Evolutionary conservation across 768 basidiomycete genomes (phyloP).

Genomic region (Xerocomus potaroensis): DNA sequence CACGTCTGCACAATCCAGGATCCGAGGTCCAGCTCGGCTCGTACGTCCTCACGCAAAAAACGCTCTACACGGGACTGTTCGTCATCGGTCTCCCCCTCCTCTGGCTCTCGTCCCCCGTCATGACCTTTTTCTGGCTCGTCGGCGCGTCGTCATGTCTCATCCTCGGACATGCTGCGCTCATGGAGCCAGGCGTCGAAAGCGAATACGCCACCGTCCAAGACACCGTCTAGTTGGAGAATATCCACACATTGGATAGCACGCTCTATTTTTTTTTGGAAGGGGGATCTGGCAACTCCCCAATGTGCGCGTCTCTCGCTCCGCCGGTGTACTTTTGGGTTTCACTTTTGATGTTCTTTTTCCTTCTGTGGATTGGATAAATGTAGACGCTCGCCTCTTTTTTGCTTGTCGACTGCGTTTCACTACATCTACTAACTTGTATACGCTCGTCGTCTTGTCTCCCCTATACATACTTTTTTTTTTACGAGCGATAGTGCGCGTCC

Average conservation of each 20-base stretch:
- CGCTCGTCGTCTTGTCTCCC: too few species aligned
- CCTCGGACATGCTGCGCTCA: conserved; percentile 77
- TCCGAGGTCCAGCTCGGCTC: conserved; percentile 83
- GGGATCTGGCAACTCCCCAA: too few species aligned
- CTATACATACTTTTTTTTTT: too few species aligned
- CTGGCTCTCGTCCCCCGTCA: conserved; percentile 69
- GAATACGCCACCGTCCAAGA: conserved; percentile 84
- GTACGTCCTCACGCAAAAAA: conserved; percentile 82
- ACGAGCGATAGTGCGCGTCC: too few species aligned
- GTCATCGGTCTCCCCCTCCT: conserved; percentile 89
- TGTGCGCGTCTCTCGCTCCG: too few species aligned
- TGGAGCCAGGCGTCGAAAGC: conserved; percentile 95
- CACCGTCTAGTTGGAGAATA: conserved; percentile 41
- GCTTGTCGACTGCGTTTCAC: too few species aligned
- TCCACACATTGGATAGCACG: neutral
- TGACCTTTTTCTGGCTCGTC: conserved; percentile 92
- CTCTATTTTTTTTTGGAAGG: neutral
- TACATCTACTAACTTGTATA: too few species aligned
- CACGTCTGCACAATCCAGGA: conserved; percentile 43
- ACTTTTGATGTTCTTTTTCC: too few species aligned
- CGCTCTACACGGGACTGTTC: conserved; percentile 84
- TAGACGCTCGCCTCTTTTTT: too few species aligned
- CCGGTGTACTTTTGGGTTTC: too few species aligned
- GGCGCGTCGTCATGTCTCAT: conserved; percentile 84
- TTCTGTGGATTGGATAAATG: too few species aligned